Evolutionary conservation across 768 basidiomycete species (phyloP), one percentile per base, ranked within the genome.

Genomic region (Amanita molliuscula): DNA sequence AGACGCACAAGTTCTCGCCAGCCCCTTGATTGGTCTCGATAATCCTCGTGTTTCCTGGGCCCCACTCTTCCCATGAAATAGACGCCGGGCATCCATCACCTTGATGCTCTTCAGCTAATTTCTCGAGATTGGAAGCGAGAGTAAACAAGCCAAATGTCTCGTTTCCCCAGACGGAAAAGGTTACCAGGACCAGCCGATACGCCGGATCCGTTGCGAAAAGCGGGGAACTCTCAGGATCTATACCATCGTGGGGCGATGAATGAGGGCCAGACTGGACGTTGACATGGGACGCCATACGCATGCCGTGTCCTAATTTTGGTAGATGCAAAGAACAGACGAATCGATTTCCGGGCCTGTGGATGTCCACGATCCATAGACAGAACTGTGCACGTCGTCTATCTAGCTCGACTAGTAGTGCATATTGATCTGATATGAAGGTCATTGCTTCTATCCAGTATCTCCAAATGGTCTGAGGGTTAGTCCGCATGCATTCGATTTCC

Each of bases 1-100:
- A 70, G 23, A 79, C 71, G 55, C 76, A 78, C 61, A 78, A 79
- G 7, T 77, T 75, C 78, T 79, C 81, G 10, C 73, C 71, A 36
- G 62, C 67, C 37, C 62, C 60, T 50, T 54, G 52, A 43, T 18
- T 44, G 13, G 61, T 60, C 4, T 62, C 62, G 29, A 77, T 55
- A 54, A 79, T 57, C 25, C 78, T 73, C 6, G 75, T 72, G 4
- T 67, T 69, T 15, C 34, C 43, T 6, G 74, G 72, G 15, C 77
- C 79, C 80, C 80, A 82, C 21, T 67, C 64, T 2, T 65, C 54
- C 79, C 79, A 82, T 28, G 59, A 50, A 51, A 51, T 28, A 13
- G 20, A 13, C n/a, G 43, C 15, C 50, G 42, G 16, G 44, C 16
- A 25, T 42, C 18, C n/a, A 34, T 33, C 51, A 44, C 49, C 51